These are phyloP conservation scores for Lentinula novae-zelandiae DNA, from an alignment of 1,284 basidiomycete species.

Conservation along the genomic window DNA sequence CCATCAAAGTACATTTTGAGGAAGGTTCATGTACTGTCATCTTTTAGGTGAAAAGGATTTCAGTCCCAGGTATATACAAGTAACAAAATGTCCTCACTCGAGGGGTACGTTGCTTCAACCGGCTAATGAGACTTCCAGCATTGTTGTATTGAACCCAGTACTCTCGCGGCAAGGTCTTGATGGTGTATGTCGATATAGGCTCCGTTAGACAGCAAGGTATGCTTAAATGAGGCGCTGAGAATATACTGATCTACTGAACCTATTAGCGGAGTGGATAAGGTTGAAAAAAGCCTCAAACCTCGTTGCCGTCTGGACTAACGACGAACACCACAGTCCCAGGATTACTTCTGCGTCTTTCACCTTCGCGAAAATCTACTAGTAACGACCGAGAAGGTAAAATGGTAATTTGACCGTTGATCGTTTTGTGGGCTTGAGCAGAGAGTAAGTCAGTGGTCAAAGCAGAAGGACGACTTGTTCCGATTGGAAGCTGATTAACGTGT, in stretches of 20 bases:
- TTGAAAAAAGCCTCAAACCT: constrained; percentile 23
- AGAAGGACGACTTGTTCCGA: constrained; percentile 31
- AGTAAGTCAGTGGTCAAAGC: constrained; percentile 36
- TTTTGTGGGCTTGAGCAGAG: constrained; percentile 42
- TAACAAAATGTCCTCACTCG: constrained; percentile 31
- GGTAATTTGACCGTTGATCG: constrained; percentile 42
- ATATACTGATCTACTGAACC: constrained; percentile 37
- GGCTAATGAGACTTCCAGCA: constrained; percentile 38
- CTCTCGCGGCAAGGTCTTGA: constrained; percentile 33
- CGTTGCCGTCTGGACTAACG: constrained; percentile 33
- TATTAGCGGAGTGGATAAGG: not conserved
- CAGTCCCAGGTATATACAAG: not conserved
- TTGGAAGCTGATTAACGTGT: constrained; percentile 18
- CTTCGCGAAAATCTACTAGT: constrained; percentile 52
- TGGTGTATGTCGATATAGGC: constrained; percentile 30
- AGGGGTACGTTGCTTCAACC: constrained; percentile 49
- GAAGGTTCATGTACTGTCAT: constrained; percentile 38
- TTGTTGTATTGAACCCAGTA: constrained; percentile 47
- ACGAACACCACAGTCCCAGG: constrained; percentile 45
- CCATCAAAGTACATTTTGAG: constrained; percentile 50
- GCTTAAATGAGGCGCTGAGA: constrained; percentile 45
- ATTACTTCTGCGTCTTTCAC: constrained; percentile 42
- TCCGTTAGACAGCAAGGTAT: constrained; percentile 45
- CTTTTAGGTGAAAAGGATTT: constrained; percentile 23
- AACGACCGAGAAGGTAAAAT: constrained; percentile 45